Conservation (phyloP, 2,329 filamentous ascomycete genomes). For the Diaporthe sp. region DNA sequence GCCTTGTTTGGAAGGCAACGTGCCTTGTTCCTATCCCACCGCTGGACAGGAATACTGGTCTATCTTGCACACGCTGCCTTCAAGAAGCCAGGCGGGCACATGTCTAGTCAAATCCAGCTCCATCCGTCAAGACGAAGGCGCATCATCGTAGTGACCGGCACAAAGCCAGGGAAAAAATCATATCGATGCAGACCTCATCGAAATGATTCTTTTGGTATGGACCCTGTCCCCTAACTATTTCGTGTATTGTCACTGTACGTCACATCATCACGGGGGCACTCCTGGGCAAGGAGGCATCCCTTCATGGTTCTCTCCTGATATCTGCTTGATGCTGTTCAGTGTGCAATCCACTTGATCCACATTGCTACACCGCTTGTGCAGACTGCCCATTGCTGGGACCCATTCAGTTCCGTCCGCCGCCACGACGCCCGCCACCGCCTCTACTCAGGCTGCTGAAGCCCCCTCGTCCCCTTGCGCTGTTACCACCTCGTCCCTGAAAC, state of each 20-base stretch:
- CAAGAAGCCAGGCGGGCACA: neutral
- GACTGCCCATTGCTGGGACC: neutral
- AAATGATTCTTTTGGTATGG: too few species aligned
- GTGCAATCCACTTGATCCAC: neutral
- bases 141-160: neutral
- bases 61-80: neutral
- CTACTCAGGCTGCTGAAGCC: slow-evolving; percentile 38
- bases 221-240: too few species aligned
- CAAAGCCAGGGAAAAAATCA: neutral
- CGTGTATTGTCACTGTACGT: neutral
- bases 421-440: slow-evolving; percentile 28
- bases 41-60: neutral
- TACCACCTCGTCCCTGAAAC: slow-evolving; percentile 23
- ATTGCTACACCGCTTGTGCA: neutral
- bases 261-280: neutral
- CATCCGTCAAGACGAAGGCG: too few species aligned
- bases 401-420: slow-evolving; percentile 18
- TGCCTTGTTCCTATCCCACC: neutral
- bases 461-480: slow-evolving; percentile 33
- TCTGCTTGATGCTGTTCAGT: neutral
- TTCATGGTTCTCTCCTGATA: neutral
- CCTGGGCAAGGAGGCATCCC: neutral
- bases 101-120: neutral
- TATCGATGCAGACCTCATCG: neutral
- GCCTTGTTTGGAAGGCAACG: neutral